phyloP scores from a whole-genome alignment of 805 yeast species.

The Myxozyma melibiosi region DNA sequence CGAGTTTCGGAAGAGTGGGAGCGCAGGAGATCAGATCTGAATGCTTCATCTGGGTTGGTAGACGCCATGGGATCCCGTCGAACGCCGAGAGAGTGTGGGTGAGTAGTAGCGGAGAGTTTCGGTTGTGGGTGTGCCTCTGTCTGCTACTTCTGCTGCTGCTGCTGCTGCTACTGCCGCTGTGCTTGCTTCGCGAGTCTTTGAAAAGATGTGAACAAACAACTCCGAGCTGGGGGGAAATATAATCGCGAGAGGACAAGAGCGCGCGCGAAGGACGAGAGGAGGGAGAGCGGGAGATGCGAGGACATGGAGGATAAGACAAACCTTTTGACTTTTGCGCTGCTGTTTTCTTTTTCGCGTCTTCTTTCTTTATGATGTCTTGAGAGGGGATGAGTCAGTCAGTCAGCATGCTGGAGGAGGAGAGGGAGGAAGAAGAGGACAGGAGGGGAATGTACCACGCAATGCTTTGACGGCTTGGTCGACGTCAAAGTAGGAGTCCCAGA shows the following conservation, averaged over 20 bases:
- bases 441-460: conserved; percentile 38
- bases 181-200: too few species aligned
- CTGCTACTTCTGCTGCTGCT: too few species aligned
- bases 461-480: conserved; percentile 55
- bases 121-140: too few species aligned
- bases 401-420: not conserved
- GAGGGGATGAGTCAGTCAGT: not conserved
- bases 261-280: too few species aligned
- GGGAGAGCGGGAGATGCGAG: too few species aligned
- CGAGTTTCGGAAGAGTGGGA: conserved; percentile 3
- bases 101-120: too few species aligned
- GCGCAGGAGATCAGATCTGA: conserved; percentile 1
- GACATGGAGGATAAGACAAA: conserved; percentile 10
- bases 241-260: too few species aligned
- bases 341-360: conserved; percentile 16
- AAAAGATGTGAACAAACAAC: too few species aligned
- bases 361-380: conserved; percentile 31
- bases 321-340: conserved; percentile 19
- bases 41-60: not conserved
- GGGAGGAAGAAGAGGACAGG: not conserved
- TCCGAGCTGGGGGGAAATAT: too few species aligned
- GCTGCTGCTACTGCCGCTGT: too few species aligned
- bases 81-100: conserved; percentile 21
- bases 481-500: conserved; percentile 63
- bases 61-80: conserved; percentile 23